Evolutionary conservation across 1,284 basidiomycete genomes (phyloP), one percentile per base, ranked within the genome.

Genomic region (Ceratobasidium theobromae): DNA sequence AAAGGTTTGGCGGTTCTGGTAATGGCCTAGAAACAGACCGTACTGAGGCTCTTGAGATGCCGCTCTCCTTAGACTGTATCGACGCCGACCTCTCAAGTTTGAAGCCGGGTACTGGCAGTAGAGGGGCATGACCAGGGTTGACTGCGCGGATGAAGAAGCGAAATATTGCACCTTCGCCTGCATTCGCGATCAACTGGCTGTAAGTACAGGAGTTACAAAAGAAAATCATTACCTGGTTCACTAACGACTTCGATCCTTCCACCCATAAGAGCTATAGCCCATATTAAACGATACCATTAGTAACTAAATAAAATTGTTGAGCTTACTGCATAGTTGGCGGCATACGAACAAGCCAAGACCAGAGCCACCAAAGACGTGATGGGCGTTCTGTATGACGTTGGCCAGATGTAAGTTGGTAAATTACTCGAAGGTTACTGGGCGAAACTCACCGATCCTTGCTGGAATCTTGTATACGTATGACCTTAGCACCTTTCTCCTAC

Each of bases 311-410:
- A 16, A 18, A 14, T 11, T 11, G 11, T 16, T 21, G 11, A 25
- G 49, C 60, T 4, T 53, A 64, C 60, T 53, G 53, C 72, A 74
- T 23, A 74, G 67, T 55, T 73, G 73, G 18, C 73, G 70, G 11
- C 70, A 72, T 8, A 73, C 71, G 54, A 73, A 73, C 4, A 73
- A 64, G 23, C 73, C 73, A 25, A 74, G 69, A 14, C 73, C 73
- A 16, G 72, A 73, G 1, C 73, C 73, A 5, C 73, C 73, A 46
- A 74, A 74, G 3, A 74, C 73, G 21, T 64, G 53, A 41, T 66
- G 69, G 6, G 68, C 70, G 21, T 69, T 68, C 55, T 53, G 43
- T 8, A 52, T 30, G 32, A 8, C 14, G 27, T 38, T 65, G 23
- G n/a, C 32, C 40, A 6, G 23, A 35, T 21, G 21, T 46, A 14